phyloP scores from a whole-genome alignment of 2,329 filamentous ascomycete species.

The Aureobasidium subglaciale region DNA sequence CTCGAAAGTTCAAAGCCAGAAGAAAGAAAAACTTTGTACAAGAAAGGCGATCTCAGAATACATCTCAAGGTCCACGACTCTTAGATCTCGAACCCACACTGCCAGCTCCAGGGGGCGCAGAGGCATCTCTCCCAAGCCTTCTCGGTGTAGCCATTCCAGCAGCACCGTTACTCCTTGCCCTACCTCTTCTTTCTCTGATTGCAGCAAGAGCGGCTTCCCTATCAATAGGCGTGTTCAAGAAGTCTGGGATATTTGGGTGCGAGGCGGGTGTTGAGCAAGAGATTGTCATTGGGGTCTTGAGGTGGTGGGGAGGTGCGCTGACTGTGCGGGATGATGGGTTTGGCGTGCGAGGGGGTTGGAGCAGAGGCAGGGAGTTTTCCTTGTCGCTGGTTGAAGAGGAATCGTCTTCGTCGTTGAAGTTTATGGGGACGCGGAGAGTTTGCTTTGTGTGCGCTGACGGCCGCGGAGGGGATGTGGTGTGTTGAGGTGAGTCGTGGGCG shows the following conservation, averaged over 20 bases:
- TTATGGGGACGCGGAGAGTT: slow-evolving; percentile 17
- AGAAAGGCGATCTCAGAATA: not conserved
- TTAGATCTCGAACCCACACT: not conserved
- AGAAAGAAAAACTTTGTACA: not conserved
- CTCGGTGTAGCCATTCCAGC: not conserved
- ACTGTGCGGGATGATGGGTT: slow-evolving; percentile 23
- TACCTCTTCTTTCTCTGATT: slow-evolving; percentile 64
- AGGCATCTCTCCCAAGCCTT: slow-evolving; percentile 3
- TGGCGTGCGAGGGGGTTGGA: slow-evolving; percentile 20
- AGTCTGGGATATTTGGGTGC: slow-evolving; percentile 25
- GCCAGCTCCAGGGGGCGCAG: not conserved
- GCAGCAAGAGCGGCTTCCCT: slow-evolving; percentile 69
- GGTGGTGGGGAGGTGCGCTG: slow-evolving; percentile 24
- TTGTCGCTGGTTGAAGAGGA: slow-evolving; percentile 12
- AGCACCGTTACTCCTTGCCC: slow-evolving; percentile 51
- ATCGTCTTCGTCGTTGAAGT: slow-evolving; percentile 18
- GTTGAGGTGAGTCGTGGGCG: slow-evolving; percentile 5
- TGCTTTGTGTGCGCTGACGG: not conserved
- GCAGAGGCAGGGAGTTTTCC: slow-evolving; percentile 17
- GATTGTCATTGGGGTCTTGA: slow-evolving; percentile 18
- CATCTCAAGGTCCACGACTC: not conserved
- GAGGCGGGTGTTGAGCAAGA: slow-evolving; percentile 23
- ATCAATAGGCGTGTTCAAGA: slow-evolving; percentile 33
- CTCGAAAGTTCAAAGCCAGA: not conserved
- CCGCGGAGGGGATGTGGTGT: not conserved